Evolutionary conservation across 805 yeast genomes (phyloP), one percentile per base, ranked within the genome.

Genomic region (Ogataea neopini): DNA sequence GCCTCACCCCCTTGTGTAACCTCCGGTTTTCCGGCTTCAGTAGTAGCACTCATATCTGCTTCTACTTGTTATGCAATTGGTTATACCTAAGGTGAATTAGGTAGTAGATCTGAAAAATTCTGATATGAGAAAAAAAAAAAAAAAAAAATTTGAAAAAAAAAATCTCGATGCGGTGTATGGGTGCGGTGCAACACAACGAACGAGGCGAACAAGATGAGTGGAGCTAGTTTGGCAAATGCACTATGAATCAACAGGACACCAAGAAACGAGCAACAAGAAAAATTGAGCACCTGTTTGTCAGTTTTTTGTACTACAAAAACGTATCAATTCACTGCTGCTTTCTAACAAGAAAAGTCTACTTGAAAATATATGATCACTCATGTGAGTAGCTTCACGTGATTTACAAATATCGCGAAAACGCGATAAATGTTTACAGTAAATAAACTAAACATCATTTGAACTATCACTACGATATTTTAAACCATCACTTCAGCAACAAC

Each of bases 101-200:
- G 8, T 22, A 22, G 25, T 22, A 38, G 41, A 38, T 38, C 41
- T 38, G 33, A 39, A 39, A 39, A 39, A 39, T 18, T 18, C 7
- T 17, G 25, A 25, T 8, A 39, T 26, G 9, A 39, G 26, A 26
- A 15, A 22, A 15, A 38, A 38, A 38, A 38, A 38, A 39, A 39
- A 39, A 39, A 39, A 39, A 39, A 39, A 39, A 39, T 10, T 17
- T 26, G 11, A 39, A 28, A 26, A 26, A 39, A 39, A 39, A 19
- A 15, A 17, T 25, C 30, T 22, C 5, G 20, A 33, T 40, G 44
- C 37, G 29, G 44, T 43, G 40, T 34, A 43, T 34, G 34, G 40
- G 18, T 43, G 40, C n/a, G n/a, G n/a, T n/a, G n/a, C n/a, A n/a
- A n/a, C n/a, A n/a, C n/a, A n/a, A n/a, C n/a, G n/a, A n/a, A n/a